Evolutionary conservation across 495 filamentous ascomycete genomes (phyloP), one percentile per base, ranked within the genome.

Genomic region (Penicillium paxilli): DNA sequence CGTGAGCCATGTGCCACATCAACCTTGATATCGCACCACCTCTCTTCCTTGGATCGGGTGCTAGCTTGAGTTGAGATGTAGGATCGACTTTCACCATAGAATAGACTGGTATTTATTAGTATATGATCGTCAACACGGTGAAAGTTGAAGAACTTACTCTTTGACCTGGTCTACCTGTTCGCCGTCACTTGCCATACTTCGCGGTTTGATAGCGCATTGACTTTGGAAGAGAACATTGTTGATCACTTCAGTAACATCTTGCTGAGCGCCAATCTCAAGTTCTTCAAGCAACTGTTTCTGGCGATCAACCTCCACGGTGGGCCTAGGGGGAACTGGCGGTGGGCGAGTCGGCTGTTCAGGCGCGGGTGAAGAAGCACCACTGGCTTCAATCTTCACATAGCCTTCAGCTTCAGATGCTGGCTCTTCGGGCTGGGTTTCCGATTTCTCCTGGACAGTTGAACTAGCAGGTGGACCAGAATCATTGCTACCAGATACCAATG

Each of bases 241-340:
- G 66, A 96, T 92, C 32, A 96, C 92, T 67, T 98, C 94, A 9
- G 89, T 92, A 6, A 96, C 94, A 73, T 98, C 94, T 73, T 97
- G 93, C 63, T 92, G 83, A 21, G 83, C 79, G 17, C 81, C 79
- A 59, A 84, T 77, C 66, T 87, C 83, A 1, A 86, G 67, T 47
- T 87, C 82, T 33, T 84, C 80, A 11, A 70, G 69, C 46, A 76
- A 55, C 20, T 74, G 68, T 48, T 68, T 72, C 49, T 75, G 65
- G 0, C 58, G 55, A 40, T 76, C 70, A n/a, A 59, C 45, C 52
- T 70, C 60, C 12, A 62, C 47, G 20, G 63, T 57, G 47, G 73
- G 74, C 47, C 79, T 70, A 30, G 77, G 80, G 23, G 80, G 80
- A 30, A 80, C 70, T 40, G 75, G 77, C 4, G 76, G 74, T 28